Evolutionary conservation across 1,284 basidiomycete species (phyloP).

Genomic region (Marasmius tenuissimus): DNA sequence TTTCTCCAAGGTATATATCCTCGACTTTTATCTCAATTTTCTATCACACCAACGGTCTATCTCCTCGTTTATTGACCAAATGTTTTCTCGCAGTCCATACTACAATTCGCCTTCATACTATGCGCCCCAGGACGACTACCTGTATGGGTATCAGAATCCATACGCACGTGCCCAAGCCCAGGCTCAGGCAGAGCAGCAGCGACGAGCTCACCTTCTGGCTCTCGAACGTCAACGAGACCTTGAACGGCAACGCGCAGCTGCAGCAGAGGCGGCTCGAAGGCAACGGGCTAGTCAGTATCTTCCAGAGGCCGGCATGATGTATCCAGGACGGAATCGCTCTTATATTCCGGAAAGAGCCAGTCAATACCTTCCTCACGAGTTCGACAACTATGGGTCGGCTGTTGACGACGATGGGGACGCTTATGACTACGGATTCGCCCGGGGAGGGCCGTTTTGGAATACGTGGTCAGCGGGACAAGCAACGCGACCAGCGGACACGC

Average conservation of each 20-base stretch:
- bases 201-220: not conserved
- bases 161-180: constrained; percentile 2
- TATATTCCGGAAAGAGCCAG: constrained; percentile 8
- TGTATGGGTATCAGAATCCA: not conserved
- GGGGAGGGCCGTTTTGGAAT: not conserved
- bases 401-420: constrained; percentile 1
- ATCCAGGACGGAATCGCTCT: not conserved
- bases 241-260: not conserved
- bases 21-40: not conserved
- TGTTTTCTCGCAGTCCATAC: constrained; percentile 4
- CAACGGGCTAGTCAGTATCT: constrained; percentile 7
- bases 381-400: not conserved
- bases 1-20: not conserved
- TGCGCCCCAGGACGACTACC: not conserved
- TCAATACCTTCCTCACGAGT: constrained; percentile 5
- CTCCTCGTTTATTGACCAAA: not conserved
- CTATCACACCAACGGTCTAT: not conserved
- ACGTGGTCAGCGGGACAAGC: not conserved
- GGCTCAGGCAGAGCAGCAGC: constrained; percentile 5
- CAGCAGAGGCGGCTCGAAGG: not conserved
- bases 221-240: not conserved
- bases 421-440: constrained; percentile 6
- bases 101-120: not conserved
- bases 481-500: not conserved
- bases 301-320: constrained; percentile 1